Conservation (phyloP, 2,329 filamentous ascomycete genomes). For the Clonostachys chloroleuca region DNA sequence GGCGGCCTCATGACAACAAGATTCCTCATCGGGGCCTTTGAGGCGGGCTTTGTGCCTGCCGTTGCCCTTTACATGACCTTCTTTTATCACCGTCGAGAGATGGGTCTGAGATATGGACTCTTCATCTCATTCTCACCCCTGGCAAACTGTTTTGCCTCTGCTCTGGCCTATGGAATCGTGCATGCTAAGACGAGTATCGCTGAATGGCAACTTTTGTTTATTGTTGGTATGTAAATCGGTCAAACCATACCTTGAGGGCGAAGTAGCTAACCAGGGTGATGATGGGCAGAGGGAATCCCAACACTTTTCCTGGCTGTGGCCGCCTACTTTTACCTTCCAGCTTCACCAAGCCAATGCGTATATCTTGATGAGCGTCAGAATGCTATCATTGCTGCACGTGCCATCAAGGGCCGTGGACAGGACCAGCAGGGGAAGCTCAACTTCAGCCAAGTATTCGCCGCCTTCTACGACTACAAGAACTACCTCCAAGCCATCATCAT, state of each 20-base stretch:
- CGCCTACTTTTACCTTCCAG: slow-evolving; percentile 47
- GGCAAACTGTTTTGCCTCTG: too few species aligned
- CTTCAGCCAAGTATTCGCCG: slow-evolving; percentile 38
- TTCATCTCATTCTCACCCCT: too few species aligned
- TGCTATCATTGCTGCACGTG: slow-evolving; percentile 47
- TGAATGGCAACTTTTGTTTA: too few species aligned
- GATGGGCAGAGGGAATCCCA: too few species aligned
- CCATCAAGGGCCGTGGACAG: slow-evolving; percentile 36
- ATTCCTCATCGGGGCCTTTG: slow-evolving; percentile 24
- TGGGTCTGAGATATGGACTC: slow-evolving; percentile 51
- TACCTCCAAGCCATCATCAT: slow-evolving; percentile 39
- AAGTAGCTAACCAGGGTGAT: too few species aligned
- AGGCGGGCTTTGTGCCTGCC: slow-evolving; percentile 34
- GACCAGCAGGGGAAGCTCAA: slow-evolving; percentile 40
- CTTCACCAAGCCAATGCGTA: slow-evolving; percentile 43
- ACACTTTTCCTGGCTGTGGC: slow-evolving; percentile 28
- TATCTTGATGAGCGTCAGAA: slow-evolving; percentile 56
- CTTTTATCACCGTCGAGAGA: slow-evolving; percentile 48
- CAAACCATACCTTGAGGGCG: too few species aligned
- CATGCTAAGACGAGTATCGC: too few species aligned
- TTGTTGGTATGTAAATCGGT: too few species aligned
- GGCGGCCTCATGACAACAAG: too few species aligned
- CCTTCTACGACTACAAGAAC: slow-evolving; percentile 41
- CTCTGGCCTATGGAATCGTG: too few species aligned
- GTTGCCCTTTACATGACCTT: slow-evolving; percentile 38